Evolutionary conservation across 768 basidiomycete genomes (phyloP), one percentile per base, ranked within the genome.

Genomic region (Termitomyces sp.): DNA sequence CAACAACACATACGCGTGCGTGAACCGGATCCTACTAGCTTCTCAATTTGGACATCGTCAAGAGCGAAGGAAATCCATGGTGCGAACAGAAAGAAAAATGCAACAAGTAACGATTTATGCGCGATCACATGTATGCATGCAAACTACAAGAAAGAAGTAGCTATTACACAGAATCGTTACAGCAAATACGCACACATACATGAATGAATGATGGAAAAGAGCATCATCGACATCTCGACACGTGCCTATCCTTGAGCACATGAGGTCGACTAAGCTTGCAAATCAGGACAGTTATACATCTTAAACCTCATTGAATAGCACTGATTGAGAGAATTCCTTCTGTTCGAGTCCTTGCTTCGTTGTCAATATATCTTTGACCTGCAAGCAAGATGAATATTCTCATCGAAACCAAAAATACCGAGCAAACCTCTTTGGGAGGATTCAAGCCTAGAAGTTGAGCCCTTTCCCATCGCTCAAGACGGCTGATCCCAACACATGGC

Each of bases 401-500:
- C n/a, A 30, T 27, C 2, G 5, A 57, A 24, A 60, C 13, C 53
- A 55, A 18, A 41, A 13, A 30, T 22, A 7, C 0, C 9, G 7
- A 36, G 37, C 83, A 58, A 64, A 89, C 93, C 78, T 93, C 91
- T 16, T 68, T 61, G 3, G 93, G 94, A 15, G 95, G 95, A 49
- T 87, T 78, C 20, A 97, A 75, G 2, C 93, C 93, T 47, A 95
- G 76, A 11, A 80, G 78, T 30, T 86, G 70, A 0, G 95, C 95
- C 51, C 95, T 80, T 67, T 95, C 83, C 93, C 94, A 98, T 41
- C 95, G 79, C 61, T 95, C 85, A 15, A 96, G 73, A 31, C 95
- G 84, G n/a, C 85, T 82, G 55, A 92, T 80, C 0, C 91, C 89
- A 22, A 87, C 74, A 63, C 87, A 91, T 3, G 91, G 92, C 0